Evolutionary conservation across 441 rosid genomes (phyloP).

Genomic region (Corymbia calophylla): DNA sequence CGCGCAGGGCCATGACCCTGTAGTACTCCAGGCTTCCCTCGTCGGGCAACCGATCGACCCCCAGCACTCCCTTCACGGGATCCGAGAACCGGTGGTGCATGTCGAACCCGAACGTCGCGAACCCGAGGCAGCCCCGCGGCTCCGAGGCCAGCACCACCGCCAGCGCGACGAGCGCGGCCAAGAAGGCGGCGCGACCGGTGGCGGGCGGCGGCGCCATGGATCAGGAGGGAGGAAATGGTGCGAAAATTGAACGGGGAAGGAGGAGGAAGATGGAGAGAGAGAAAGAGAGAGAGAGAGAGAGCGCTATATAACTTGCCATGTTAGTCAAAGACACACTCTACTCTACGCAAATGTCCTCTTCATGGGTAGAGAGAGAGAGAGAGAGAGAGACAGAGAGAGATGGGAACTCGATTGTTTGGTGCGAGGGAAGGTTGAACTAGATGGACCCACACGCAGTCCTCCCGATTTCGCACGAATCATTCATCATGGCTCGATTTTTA

Average conservation of each 20-base stretch:
- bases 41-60: conserved; percentile 2
- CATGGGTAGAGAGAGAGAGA: not conserved
- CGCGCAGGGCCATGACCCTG: conserved; percentile 2
- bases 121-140: not conserved
- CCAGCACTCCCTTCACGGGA: conserved; percentile 52
- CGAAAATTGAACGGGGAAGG: not conserved
- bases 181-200: not conserved
- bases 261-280: not conserved
- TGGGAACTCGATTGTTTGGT: not conserved
- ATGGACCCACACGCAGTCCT: not conserved
- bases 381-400: not conserved
- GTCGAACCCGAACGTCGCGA: conserved; percentile 51
- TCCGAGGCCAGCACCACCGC: conserved; percentile 15
- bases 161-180: not conserved
- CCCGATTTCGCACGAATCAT: not conserved
- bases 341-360: not conserved
- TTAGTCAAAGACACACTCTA: not conserved
- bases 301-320: not conserved
- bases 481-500: not conserved
- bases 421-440: not conserved
- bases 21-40: conserved; percentile 5
- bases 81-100: conserved; percentile 82
- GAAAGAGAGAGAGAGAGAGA: not conserved
- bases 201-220: not conserved
- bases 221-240: not conserved